Evolutionary conservation across 371 early-diverging fungal genomes (phyloP).

Genomic region (Sporodiniella umbellata): DNA sequence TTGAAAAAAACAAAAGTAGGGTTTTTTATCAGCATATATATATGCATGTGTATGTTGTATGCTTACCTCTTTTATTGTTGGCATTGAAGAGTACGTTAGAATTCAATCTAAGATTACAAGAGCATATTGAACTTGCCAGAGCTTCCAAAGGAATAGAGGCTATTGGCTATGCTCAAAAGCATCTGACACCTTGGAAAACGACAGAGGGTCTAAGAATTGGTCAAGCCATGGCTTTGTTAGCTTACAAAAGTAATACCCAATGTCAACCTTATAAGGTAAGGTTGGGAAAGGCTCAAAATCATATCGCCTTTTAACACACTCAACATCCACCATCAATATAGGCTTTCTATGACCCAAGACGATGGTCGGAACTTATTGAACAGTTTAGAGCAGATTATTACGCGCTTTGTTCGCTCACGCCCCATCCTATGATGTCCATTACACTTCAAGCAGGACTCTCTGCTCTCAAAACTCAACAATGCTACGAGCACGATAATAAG

Average conservation of each 20-base stretch:
- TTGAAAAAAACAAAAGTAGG: conserved; percentile 67
- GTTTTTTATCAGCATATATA: too few relatives aligned
- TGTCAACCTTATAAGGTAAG: conserved; percentile 77
- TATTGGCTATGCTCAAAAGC: conserved; percentile 80
- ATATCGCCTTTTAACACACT: too few relatives aligned
- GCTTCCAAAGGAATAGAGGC: conserved; percentile 65
- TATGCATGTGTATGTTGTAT: too few relatives aligned
- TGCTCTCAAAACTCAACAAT: conserved; percentile 85
- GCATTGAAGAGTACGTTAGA: conserved; percentile 95
- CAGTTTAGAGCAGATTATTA: conserved; percentile 84
- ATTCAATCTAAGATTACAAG: conserved; percentile 91
- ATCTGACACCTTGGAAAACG: conserved; percentile 72
- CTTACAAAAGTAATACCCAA: conserved; percentile 68
- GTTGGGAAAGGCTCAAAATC: too few relatives aligned
- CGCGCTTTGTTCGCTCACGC: conserved; percentile 78
- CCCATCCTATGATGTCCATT: conserved; percentile 79
- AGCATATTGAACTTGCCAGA: conserved; percentile 85
- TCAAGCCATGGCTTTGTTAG: conserved; percentile 85
- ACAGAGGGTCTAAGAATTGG: conserved; percentile 72
- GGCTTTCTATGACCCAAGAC: conserved; percentile 66
- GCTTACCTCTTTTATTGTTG: too few relatives aligned
- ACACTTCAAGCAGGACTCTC: conserved; percentile 91
- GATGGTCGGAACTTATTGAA: conserved; percentile 77
- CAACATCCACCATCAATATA: too few relatives aligned
- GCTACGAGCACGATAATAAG: conserved; percentile 67